Percentiles rank a stretch among this genome's conserved stretches.
phyloP scores from a whole-genome alignment of 768 basidiomycete species.

The Candolleomyces aberdarensis region DNA sequence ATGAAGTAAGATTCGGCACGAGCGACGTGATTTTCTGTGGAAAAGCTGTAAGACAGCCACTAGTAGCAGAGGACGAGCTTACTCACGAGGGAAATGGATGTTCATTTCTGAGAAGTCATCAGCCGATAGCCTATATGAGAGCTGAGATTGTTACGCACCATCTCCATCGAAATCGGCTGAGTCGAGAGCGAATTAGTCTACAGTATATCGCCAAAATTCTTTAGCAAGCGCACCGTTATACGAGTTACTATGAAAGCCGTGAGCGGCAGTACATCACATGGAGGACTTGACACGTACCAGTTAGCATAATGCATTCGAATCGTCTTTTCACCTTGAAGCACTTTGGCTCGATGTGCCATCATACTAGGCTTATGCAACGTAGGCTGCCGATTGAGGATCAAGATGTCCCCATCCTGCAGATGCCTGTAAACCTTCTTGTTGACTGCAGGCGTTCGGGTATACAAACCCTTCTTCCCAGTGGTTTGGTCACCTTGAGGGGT shows the following conservation, averaged over 20 bases:
- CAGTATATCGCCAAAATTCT: constrained; percentile 14
- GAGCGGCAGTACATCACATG: constrained; percentile 5
- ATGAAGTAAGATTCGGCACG: constrained; percentile 92
- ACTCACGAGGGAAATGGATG: constrained; percentile 96
- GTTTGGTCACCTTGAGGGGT: constrained; percentile 83
- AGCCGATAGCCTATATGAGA: not conserved
- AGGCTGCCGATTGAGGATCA: constrained; percentile 96
- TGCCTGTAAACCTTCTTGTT: constrained; percentile 99
- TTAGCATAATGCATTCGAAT: constrained; percentile 99
- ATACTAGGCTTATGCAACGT: constrained; percentile 99
- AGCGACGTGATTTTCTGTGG: constrained; percentile 87
- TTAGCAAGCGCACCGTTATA: constrained; percentile 72
- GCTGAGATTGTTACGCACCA: constrained; percentile 17
- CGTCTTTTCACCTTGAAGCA: constrained; percentile 94
- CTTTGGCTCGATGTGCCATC: constrained; percentile 96
- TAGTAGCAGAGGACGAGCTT: not conserved
- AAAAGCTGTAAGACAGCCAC: constrained; percentile 6
- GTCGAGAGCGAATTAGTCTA: constrained; percentile 7
- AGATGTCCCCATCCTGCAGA: constrained; percentile 88
- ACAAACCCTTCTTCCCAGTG: constrained; percentile 51
- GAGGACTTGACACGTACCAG: constrained; percentile 56
- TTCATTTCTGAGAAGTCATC: constrained; percentile 81
- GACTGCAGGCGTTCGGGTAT: constrained; percentile 72
- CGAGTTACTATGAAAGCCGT: constrained; percentile 67
- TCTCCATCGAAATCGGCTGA: constrained; percentile 30